Conservation (phyloP, 129 eudicot species). For the Calendula officinalis region DNA sequence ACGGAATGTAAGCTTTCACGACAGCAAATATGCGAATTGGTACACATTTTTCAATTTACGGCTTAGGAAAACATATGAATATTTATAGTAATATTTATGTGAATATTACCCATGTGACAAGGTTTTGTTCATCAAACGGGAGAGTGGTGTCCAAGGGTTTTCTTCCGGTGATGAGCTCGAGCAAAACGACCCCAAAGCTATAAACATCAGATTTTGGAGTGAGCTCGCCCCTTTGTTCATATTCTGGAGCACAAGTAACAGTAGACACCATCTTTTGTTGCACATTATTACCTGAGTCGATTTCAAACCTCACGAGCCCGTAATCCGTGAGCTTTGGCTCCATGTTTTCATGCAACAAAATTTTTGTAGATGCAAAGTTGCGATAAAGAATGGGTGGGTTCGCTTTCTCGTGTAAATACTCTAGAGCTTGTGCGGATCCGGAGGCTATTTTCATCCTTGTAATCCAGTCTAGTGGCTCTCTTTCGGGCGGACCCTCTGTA, state of each 20-base stretch:
- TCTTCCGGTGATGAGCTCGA: constrained; percentile 76
- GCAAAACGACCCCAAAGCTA: constrained; percentile 64
- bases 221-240: constrained; percentile 63
- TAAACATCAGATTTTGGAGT: constrained; percentile 68
- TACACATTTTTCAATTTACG: no score
- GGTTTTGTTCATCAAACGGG: constrained; percentile 57
- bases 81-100: no score
- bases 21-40: no score
- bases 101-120: constrained; percentile 79
- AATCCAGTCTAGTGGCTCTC: constrained; percentile 57
- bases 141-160: constrained; percentile 53
- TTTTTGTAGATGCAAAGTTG: constrained; percentile 50
- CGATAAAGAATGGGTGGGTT: constrained; percentile 66
- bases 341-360: constrained; percentile 47
- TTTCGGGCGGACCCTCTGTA: constrained; percentile 43
- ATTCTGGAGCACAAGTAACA: constrained; percentile 68
- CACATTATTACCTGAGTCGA: constrained; percentile 34
- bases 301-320: constrained; percentile 64
- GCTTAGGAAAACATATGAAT: no score
- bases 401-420: constrained; percentile 64
- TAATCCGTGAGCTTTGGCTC: constrained; percentile 67
- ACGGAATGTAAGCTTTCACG: no score
- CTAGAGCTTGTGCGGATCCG: constrained; percentile 67
- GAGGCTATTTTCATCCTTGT: constrained; percentile 74
- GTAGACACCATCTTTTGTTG: constrained; percentile 49